Conservation (phyloP, 805 yeast genomes). For the Metschnikowia lochheadii region DNA sequence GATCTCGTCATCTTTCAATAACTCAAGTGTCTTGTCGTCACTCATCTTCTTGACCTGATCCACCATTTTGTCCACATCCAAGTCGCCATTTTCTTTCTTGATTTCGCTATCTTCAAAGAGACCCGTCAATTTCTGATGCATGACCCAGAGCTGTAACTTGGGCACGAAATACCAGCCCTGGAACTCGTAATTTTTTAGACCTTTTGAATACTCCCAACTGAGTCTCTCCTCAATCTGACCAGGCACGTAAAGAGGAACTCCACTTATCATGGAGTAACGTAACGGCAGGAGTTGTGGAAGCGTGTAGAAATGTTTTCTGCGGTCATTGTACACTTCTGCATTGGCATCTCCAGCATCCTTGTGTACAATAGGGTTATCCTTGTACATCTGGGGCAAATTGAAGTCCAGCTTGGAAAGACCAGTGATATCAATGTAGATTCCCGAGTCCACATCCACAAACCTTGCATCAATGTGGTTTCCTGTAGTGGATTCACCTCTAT, state of each 20-base stretch:
- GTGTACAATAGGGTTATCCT: constrained; percentile 9
- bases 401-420: constrained; percentile 13
- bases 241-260: constrained; percentile 19
- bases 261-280: constrained; percentile 17
- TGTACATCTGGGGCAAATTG: constrained; percentile 12
- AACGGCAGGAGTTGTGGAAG: constrained; percentile 18
- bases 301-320: constrained; percentile 18
- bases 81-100: neutral
- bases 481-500: constrained; percentile 13
- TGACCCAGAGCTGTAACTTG: constrained; percentile 20
- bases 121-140: constrained; percentile 8
- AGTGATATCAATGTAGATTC: constrained; percentile 17
- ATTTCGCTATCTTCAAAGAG: constrained; percentile 11
- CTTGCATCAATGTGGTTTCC: constrained; percentile 17
- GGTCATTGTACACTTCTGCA: constrained; percentile 17
- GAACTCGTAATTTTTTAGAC: constrained; percentile 10
- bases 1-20: constrained; percentile 21
- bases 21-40: constrained; percentile 21
- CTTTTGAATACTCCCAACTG: constrained; percentile 18
- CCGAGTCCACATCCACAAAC: constrained; percentile 17
- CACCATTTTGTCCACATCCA: constrained; percentile 14
- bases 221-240: constrained; percentile 15
- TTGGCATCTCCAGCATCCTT: constrained; percentile 8
- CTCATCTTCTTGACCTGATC: constrained; percentile 19
- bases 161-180: constrained; percentile 17